phyloP scores from a whole-genome alignment of 345 rosid species.

The Aurinia saxatilis region DNA sequence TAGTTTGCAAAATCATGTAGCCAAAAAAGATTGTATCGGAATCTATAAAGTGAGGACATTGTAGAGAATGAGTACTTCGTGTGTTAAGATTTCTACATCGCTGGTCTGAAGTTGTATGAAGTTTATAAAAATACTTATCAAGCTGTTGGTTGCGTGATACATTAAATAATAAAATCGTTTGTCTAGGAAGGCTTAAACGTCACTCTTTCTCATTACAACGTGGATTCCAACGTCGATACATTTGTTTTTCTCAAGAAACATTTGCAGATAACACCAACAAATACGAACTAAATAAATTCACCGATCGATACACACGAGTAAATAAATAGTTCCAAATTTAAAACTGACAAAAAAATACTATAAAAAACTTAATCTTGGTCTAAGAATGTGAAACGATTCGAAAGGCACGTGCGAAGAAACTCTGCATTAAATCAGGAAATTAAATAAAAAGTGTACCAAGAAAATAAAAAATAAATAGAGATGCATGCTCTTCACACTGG shows the following conservation, averaged over 20 bases:
- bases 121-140: no score
- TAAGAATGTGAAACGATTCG: conserved; percentile 59
- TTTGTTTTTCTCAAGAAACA: neutral
- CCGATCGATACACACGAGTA: neutral
- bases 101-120: no score
- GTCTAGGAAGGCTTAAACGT: conserved; percentile 30
- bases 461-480: neutral
- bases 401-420: conserved; percentile 38
- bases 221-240: conserved; percentile 26
- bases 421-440: conserved; percentile 21
- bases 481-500: conserved; percentile 28
- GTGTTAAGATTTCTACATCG: no score
- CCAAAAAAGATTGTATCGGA: no score
- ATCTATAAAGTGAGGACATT: no score
- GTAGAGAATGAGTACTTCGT: no score
- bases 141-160: no score
- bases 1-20: no score
- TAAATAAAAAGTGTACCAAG: neutral
- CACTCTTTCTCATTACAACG: conserved; percentile 17
- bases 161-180: neutral
- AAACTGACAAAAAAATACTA: conserved; percentile 22
- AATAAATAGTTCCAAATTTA: conserved; percentile 13
- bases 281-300: conserved; percentile 2
- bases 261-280: conserved; percentile 2
- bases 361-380: conserved; percentile 15